These are phyloP conservation scores for Aristolochia californica DNA, from an alignment of 164 flowering plant genomes.

Conservation along the genomic window DNA sequence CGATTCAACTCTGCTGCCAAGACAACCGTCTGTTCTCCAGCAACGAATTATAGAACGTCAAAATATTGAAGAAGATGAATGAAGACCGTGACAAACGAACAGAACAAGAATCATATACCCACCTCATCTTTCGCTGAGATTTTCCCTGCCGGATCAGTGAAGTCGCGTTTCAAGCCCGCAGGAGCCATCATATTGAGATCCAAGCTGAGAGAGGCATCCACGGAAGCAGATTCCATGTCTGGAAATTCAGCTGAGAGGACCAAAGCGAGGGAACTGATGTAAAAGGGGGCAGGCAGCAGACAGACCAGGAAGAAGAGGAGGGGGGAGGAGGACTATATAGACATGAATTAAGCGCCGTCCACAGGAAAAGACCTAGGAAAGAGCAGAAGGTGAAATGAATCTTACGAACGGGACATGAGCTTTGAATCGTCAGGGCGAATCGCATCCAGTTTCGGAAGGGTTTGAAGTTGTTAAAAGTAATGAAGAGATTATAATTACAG, in stretches of 20 bases:
- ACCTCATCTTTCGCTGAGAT: constrained; percentile 3
- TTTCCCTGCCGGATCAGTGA: background rate
- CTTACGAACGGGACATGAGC: no score
- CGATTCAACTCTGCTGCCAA: constrained; percentile 7
- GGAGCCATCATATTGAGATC: constrained; percentile 2
- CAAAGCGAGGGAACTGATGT: no score
- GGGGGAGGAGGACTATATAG: background rate
- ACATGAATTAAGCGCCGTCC: background rate
- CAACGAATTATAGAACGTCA: background rate
- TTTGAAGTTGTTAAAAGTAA: no score
- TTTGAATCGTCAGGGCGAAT: no score
- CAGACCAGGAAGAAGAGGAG: background rate
- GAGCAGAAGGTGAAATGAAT: no score
- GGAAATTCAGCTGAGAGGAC: background rate
- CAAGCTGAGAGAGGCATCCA: constrained; percentile 1
- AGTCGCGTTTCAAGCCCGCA: no score
- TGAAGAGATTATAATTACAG: no score
- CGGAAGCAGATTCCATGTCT: constrained; percentile 3
- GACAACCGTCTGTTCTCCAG: background rate
- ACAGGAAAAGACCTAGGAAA: background rate
- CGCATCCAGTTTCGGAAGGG: no score
- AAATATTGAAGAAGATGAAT: background rate
- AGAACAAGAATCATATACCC: no score
- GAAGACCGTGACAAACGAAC: no score
- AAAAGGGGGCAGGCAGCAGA: no score